Conservation (phyloP, 805 yeast genomes). For the Saccharomyces kudriavzevii region DNA sequence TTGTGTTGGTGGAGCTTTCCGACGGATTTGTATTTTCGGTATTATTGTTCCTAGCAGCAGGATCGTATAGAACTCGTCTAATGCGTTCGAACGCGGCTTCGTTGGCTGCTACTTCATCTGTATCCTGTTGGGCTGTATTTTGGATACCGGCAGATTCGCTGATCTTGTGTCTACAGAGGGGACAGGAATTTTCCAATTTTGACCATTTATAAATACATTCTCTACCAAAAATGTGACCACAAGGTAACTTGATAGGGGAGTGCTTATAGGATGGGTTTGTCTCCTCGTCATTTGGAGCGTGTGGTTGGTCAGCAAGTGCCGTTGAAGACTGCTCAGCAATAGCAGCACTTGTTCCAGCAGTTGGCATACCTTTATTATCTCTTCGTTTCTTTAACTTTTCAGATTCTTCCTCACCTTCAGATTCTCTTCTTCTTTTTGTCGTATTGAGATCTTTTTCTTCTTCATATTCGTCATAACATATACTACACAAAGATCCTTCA, state of each 20-base stretch:
- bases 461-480: slow-evolving; percentile 52
- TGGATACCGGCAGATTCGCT: slow-evolving; percentile 21
- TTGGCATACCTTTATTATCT: slow-evolving; percentile 3
- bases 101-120: slow-evolving; percentile 11
- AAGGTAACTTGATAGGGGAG: slow-evolving; percentile 66
- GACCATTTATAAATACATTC: slow-evolving; percentile 85
- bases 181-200: slow-evolving; percentile 65
- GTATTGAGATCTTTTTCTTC: slow-evolving; percentile 14
- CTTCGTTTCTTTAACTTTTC: slow-evolving; percentile 15
- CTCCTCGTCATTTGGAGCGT: slow-evolving; percentile 9
- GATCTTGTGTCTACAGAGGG: slow-evolving; percentile 66
- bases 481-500: slow-evolving; percentile 43
- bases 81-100: slow-evolving; percentile 26
- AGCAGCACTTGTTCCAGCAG: not conserved
- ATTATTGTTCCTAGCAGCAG: slow-evolving; percentile 3
- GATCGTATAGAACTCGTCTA: slow-evolving; percentile 19
- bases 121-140: slow-evolving; percentile 4
- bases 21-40: not conserved
- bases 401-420: slow-evolving; percentile 17
- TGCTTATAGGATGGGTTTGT: slow-evolving; percentile 38
- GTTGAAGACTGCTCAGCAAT: slow-evolving; percentile 2
- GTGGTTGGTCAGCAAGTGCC: slow-evolving; percentile 2
- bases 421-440: slow-evolving; percentile 15
- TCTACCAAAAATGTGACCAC: slow-evolving; percentile 81
- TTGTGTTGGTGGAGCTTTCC: not conserved